Evolutionary conservation across 2,329 filamentous ascomycete species (phyloP).

Genomic region (Coniochaeta sp.): DNA sequence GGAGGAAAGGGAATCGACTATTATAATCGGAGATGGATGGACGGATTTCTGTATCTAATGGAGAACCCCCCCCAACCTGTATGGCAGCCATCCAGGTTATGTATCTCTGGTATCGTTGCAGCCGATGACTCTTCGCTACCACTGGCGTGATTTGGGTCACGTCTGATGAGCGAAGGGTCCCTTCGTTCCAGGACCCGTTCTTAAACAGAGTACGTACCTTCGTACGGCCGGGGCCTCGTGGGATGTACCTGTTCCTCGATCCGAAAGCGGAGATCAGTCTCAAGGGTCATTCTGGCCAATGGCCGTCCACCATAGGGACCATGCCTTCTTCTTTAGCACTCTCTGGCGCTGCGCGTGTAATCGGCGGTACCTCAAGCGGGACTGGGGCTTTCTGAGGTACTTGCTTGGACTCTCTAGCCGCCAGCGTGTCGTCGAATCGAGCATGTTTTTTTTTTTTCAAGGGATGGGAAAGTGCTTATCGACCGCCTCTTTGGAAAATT

Average conservation of each 20-base stretch:
- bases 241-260: neutral
- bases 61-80: neutral
- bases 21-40: neutral
- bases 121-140: neutral
- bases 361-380: neutral
- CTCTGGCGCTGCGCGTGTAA: neutral
- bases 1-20: neutral
- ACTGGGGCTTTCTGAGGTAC: neutral
- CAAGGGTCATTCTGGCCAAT: neutral
- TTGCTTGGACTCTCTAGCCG: neutral
- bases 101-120: neutral
- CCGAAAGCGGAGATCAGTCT: conserved; percentile 1
- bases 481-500: neutral
- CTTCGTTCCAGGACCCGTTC: neutral
- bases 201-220: neutral
- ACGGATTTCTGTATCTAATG: neutral
- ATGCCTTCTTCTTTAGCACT: neutral
- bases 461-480: neutral
- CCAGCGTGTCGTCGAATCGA: neutral
- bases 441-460: neutral
- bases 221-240: neutral
- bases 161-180: neutral
- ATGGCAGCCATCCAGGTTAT: neutral
- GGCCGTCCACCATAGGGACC: neutral
- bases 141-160: conserved; percentile 1